Conservation (phyloP, 768 basidiomycete species). For the Clitopilus passeckerianus region DNA sequence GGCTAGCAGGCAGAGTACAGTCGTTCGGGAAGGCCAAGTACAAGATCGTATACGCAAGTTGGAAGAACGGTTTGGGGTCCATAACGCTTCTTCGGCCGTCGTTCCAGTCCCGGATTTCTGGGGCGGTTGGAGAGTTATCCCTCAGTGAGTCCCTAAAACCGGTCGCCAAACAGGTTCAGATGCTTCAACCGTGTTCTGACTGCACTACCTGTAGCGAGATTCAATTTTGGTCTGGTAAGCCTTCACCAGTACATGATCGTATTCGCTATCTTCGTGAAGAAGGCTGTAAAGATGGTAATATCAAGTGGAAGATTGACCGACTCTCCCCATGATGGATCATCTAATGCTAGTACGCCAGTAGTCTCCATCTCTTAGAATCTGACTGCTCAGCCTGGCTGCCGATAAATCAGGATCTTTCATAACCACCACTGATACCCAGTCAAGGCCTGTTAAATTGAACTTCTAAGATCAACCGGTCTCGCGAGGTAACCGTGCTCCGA, state of each 20-base stretch:
- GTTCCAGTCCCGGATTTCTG: conserved; percentile 82
- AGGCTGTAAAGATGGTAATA: conserved; percentile 36
- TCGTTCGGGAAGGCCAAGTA: conserved; percentile 71
- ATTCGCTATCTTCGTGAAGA: conserved; percentile 68
- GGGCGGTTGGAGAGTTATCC: conserved; percentile 95
- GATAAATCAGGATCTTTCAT: too few relatives aligned
- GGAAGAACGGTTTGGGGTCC: conserved; percentile 52
- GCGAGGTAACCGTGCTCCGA: too few relatives aligned
- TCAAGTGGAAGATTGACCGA: conserved; percentile 74
- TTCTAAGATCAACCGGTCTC: too few relatives aligned
- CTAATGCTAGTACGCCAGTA: too few relatives aligned
- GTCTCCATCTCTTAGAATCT: too few relatives aligned
- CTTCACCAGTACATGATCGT: conserved; percentile 91
- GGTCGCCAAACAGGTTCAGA: neutral
- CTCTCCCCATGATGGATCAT: conserved; percentile 55
- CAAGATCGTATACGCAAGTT: conserved; percentile 52
- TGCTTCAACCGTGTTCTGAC: neutral
- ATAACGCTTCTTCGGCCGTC: conserved; percentile 32
- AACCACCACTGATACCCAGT: too few relatives aligned
- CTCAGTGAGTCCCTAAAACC: conserved; percentile 51
- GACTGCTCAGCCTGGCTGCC: too few relatives aligned
- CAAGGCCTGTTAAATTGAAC: too few relatives aligned
- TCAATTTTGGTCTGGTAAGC: conserved; percentile 95
- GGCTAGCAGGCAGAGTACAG: conserved; percentile 85
- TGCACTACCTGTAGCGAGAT: conserved; percentile 59